Evolutionary conservation across 2,329 filamentous ascomycete genomes (phyloP), one percentile per base, ranked within the genome.

Genomic region (Talaromyces verruculosus): DNA sequence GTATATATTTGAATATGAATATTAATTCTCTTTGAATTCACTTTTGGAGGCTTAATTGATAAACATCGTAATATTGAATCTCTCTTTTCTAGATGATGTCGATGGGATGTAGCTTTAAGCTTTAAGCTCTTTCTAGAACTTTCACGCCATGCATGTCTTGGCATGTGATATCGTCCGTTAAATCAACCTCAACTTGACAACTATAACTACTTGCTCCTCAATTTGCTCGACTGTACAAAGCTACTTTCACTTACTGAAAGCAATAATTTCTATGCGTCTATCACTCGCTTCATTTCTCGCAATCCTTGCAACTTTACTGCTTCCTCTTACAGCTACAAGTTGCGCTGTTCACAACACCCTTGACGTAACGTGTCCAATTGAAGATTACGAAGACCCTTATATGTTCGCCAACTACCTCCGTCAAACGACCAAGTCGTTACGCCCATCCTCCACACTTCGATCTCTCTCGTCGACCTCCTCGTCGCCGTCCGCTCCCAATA

Each of bases 91-190:
- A 45, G 3, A 43, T 25, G 15, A 30, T 58, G 30, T 19, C 10
- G 7, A 13, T 19, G 43, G 53, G n/a, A n/a, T 39, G 17, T n/a
- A 28, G 37, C 22, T 41, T 43, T 59, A n/a, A 43, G 57, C 37
- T 47, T 64, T 64, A 64, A 58, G 62, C 62, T 64, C 62, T 35
- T 64, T 64, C 62, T 64, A 64, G 62, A 64, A 64, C 53, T 55
- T 64, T 64, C 62, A 64, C 17, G 49, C 47, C 28, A 37, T 37
- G 37, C 49, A 58, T 64, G 53, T 58, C 62, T 64, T 64, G 62
- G 62, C 62, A 45, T 55, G 45, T 28, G 51, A 64, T 45, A 17
- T 64, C 19, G 39, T 37, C 49, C 37, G 37, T 58, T 58, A 43
- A 63, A 28, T 43, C 47, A 53, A 63, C 60, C 33, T 51, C 53